phyloP scores from a whole-genome alignment of 108 stramenopile genomes.

The Poteriospumella lacustris region DNA sequence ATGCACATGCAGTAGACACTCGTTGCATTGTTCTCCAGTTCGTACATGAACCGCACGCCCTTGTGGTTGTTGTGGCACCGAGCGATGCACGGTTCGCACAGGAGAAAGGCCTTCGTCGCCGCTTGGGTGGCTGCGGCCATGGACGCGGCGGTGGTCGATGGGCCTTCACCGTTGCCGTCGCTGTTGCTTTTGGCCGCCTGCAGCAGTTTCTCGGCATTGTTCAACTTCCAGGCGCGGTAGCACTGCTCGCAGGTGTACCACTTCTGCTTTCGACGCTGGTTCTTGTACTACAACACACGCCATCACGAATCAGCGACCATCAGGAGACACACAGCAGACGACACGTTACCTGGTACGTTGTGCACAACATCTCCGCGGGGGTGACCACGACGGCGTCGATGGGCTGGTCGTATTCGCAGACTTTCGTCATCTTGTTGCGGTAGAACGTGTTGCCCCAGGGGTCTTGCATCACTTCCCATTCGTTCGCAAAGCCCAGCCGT shows the following conservation, averaged over 20 bases:
- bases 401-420: neutral
- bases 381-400: constrained; percentile 7
- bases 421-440: neutral
- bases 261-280: constrained; percentile 29
- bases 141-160: neutral
- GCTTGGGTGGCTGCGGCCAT: neutral
- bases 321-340: neutral
- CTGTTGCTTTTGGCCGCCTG: neutral
- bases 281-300: neutral
- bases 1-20: neutral
- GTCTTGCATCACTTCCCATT: constrained; percentile 17
- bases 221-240: constrained; percentile 39
- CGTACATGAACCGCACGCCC: neutral
- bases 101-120: neutral
- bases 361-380: constrained; percentile 15
- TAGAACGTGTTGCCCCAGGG: constrained; percentile 5
- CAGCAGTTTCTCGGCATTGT: neutral
- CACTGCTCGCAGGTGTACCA: constrained; percentile 50
- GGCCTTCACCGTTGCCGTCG: neutral
- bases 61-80: constrained; percentile 8
- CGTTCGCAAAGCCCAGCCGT: constrained; percentile 8
- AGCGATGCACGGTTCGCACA: constrained; percentile 23
- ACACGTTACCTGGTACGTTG: constrained; percentile 9
- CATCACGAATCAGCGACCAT: neutral
- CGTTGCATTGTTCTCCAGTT: neutral